A percentile compares a stretch with the other conserved stretches of the same genome.
These are phyloP conservation scores for Fusarium chaquense DNA, from an alignment of 2,329 filamentous ascomycete species.

Conservation along the genomic window DNA sequence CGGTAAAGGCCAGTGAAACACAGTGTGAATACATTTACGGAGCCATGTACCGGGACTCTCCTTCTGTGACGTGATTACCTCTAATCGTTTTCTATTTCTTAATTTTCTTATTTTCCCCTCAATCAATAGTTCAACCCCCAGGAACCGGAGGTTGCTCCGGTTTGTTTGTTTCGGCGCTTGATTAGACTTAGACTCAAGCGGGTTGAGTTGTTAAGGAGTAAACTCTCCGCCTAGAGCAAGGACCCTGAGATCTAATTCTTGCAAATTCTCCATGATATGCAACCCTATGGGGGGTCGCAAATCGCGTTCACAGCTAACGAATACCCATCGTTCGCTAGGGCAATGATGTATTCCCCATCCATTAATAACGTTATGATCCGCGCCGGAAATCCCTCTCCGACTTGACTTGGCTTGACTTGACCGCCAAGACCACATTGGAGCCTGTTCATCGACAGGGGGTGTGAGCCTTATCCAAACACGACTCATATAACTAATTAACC, in stretches of 20 bases:
- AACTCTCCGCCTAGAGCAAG: constrained; percentile 36
- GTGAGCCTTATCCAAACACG: constrained; percentile 5
- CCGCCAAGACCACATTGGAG: constrained; percentile 3
- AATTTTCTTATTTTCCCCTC: not conserved
- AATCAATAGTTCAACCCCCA: not conserved
- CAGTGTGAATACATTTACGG: constrained; percentile 11
- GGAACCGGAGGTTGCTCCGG: constrained; percentile 5
- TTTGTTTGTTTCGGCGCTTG: not conserved
- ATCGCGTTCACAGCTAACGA: not conserved
- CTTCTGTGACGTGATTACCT: not conserved
- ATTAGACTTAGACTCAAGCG: not conserved
- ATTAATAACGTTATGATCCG: constrained; percentile 12
- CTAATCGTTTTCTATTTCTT: not conserved
- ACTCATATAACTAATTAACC: not conserved
- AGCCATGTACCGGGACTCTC: constrained; percentile 20
- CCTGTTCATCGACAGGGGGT: not conserved
- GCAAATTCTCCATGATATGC: not conserved
- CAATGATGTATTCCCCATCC: constrained; percentile 1
- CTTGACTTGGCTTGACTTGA: constrained; percentile 13
- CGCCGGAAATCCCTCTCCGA: constrained; percentile 43
- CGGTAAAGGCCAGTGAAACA: not conserved
- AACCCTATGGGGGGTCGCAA: not conserved
- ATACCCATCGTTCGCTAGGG: constrained; percentile 9
- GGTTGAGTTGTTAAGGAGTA: constrained; percentile 34
- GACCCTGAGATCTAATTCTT: constrained; percentile 17